These are phyloP conservation scores for Blastobotrys americana DNA, from an alignment of 805 yeast genomes.

Conservation along the genomic window DNA sequence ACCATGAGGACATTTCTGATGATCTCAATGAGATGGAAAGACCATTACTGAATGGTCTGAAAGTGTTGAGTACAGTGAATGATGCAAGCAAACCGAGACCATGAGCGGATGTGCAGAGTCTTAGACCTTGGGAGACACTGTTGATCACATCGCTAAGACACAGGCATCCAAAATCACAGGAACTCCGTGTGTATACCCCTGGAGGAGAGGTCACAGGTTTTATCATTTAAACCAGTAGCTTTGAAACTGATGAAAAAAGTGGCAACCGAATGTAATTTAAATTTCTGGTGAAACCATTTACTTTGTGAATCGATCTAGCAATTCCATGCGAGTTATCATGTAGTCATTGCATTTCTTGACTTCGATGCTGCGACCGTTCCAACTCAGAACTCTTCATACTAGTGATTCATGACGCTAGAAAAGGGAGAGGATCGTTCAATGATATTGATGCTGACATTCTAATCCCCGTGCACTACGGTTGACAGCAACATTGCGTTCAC, in stretches of 20 bases:
- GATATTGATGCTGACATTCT: not conserved
- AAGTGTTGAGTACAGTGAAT: conserved; percentile 1
- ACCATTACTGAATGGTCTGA: not conserved
- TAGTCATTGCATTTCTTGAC: not conserved
- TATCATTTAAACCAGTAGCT: not conserved
- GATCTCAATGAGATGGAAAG: conserved; percentile 1
- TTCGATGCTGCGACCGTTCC: not conserved
- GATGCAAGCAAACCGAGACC: conserved; percentile 2
- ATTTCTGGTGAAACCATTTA: conserved; percentile 3
- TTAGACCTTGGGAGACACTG: conserved; percentile 4
- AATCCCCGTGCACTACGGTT: conserved; percentile 1
- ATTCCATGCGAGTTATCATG: not conserved
- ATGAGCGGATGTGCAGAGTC: not conserved
- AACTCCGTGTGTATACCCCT: conserved; percentile 1
- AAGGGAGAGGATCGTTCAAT: not conserved
- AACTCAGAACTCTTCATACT: not conserved
- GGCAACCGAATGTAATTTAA: conserved; percentile 2
- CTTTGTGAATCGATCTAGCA: not conserved
- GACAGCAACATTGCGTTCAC: not conserved
- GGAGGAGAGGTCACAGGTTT: conserved; percentile 3
- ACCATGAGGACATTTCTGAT: conserved; percentile 3
- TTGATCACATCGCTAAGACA: no score
- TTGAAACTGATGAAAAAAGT: not conserved
- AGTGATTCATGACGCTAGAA: conserved; percentile 1
- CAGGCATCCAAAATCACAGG: not conserved